Evolutionary conservation across 1,284 basidiomycete genomes (phyloP).

Genomic region (Athelia psychrophila): DNA sequence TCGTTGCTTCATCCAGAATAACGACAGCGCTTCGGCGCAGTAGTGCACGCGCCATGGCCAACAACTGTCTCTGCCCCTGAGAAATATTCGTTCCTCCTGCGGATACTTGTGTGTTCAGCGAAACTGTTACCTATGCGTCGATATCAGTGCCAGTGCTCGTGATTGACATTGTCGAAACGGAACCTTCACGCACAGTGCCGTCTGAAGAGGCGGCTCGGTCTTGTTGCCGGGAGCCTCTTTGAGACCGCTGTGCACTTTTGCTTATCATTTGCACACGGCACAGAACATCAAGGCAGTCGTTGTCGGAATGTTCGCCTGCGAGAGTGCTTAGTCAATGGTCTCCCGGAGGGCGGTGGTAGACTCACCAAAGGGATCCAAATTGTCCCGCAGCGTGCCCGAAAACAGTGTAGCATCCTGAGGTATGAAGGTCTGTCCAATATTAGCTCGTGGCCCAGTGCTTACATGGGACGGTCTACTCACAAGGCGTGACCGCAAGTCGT

Average conservation of each 20-base stretch:
- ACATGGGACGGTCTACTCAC: constrained; percentile 39
- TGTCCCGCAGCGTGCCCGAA: constrained; percentile 83
- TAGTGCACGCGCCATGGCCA: constrained; percentile 79
- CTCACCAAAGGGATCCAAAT: constrained; percentile 61
- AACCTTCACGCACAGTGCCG: constrained; percentile 27
- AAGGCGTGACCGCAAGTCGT: constrained; percentile 77
- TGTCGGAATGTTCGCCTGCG: constrained; percentile 75
- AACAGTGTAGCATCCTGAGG: constrained; percentile 85
- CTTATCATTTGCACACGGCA: constrained; percentile 63
- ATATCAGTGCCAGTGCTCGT: constrained; percentile 39
- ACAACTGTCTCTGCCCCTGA: constrained; percentile 83
- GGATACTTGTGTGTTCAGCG: constrained; percentile 72
- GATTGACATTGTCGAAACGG: constrained; percentile 33
- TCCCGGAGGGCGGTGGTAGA: neutral
- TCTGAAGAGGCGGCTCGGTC: constrained; percentile 44
- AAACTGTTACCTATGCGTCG: constrained; percentile 52
- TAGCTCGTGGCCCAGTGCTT: neutral
- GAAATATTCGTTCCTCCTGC: constrained; percentile 83
- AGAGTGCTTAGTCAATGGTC: neutral
- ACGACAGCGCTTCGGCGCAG: constrained; percentile 75
- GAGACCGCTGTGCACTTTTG: constrained; percentile 42
- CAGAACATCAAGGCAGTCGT: constrained; percentile 69
- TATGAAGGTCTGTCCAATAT: constrained; percentile 71
- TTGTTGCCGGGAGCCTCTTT: constrained; percentile 42
- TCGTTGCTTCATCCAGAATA: constrained; percentile 83